phyloP scores from a whole-genome alignment of 2,329 filamentous ascomycete species.

The Trichophyton benhamiae region DNA sequence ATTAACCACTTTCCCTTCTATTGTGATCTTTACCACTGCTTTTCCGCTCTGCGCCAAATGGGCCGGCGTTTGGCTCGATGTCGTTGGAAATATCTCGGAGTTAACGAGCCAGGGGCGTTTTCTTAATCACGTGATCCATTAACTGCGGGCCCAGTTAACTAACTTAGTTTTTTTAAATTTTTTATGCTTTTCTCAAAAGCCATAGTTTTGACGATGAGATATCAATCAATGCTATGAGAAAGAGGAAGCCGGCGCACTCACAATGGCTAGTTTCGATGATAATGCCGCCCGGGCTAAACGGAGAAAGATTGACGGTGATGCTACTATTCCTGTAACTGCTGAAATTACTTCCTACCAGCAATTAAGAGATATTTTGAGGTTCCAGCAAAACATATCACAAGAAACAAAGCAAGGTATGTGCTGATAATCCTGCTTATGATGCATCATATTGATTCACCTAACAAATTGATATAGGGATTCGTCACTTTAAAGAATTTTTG shows the following conservation, averaged over 20 bases:
- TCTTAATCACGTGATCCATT: neutral
- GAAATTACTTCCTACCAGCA: constrained; percentile 45
- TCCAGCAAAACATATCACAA: constrained; percentile 51
- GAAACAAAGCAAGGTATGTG: constrained; percentile 50
- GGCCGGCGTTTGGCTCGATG: no score
- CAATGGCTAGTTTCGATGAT: constrained; percentile 26
- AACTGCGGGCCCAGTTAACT: no score
- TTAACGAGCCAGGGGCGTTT: neutral
- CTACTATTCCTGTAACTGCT: constrained; percentile 8
- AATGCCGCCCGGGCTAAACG: constrained; percentile 27
- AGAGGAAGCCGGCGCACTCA: no score
- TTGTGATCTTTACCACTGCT: neutral
- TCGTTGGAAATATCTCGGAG: neutral
- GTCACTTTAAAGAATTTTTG: constrained; percentile 35
- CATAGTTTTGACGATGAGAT: neutral
- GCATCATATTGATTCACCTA: neutral
- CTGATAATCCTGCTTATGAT: neutral
- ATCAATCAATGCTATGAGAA: neutral
- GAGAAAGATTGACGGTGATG: constrained; percentile 27
- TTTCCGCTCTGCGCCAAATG: neutral
- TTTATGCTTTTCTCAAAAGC: no score
- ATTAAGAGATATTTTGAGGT: constrained; percentile 54
- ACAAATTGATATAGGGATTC: constrained; percentile 24
- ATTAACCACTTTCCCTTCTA: neutral
- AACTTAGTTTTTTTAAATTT: no score